These are phyloP conservation scores for Rubia peregrina DNA, from an alignment of 305 asterid genomes.

Conservation along the genomic window DNA sequence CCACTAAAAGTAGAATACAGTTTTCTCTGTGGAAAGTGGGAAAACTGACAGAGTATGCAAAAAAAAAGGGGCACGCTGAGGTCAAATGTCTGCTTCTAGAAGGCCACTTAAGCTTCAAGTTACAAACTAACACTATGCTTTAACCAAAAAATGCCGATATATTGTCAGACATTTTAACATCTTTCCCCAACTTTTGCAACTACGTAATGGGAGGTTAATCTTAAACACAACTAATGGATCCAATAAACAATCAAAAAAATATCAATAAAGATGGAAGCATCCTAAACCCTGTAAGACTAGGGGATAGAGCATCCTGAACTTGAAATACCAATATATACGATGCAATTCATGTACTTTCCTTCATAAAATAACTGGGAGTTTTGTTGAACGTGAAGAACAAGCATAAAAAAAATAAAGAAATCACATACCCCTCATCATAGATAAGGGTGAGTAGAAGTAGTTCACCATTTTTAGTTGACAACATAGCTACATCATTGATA, in stretches of 20 bases:
- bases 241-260: neutral
- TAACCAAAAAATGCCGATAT: neutral
- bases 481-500: conserved; percentile 86
- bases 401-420: neutral
- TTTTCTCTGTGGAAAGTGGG: neutral
- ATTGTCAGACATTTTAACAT: neutral
- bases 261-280: neutral
- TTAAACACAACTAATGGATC: neutral
- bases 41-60: neutral
- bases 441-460: conserved; percentile 82
- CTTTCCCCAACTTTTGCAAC: neutral
- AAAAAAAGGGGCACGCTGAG: neutral
- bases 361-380: neutral
- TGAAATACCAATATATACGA: neutral
- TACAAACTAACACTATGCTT: neutral
- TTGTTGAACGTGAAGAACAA: neutral
- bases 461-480: conserved; percentile 92
- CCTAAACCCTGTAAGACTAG: conserved; percentile 2
- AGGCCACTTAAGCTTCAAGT: neutral
- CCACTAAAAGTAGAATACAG: neutral
- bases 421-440: conserved; percentile 80
- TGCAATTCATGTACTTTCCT: neutral
- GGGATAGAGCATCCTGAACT: neutral
- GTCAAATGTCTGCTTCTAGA: neutral
- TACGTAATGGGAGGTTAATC: neutral